These are phyloP conservation scores for Malus fusca DNA, from an alignment of 306 rosid genomes.

Conservation along the genomic window DNA sequence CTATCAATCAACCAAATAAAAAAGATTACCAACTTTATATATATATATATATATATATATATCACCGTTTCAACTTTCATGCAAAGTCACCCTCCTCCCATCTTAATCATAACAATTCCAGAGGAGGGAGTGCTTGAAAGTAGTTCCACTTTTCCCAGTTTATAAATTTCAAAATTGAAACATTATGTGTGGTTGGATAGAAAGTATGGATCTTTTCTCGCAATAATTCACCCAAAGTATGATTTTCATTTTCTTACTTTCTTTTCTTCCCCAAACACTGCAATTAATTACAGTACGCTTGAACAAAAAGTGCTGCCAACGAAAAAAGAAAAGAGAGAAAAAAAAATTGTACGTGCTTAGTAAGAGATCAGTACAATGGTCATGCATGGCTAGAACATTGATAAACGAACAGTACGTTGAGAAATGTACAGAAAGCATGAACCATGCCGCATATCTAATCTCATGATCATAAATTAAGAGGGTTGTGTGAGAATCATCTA, in stretches of 20 bases:
- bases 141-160: background rate
- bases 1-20: conserved; percentile 54
- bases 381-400: no score
- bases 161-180: conserved; percentile 20
- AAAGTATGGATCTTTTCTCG: background rate
- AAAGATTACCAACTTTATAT: conserved; percentile 39
- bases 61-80: conserved; percentile 15
- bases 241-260: no score
- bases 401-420: no score
- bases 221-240: no score
- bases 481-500: no score
- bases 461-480: no score
- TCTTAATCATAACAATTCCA: conserved; percentile 20
- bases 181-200: conserved; percentile 5
- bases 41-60: background rate
- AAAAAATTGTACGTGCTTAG: no score
- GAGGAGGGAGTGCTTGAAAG: conserved; percentile 26
- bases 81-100: conserved; percentile 14
- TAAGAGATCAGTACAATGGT: no score
- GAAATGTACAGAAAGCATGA: no score
- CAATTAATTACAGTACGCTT: background rate
- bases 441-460: no score
- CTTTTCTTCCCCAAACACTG: background rate
- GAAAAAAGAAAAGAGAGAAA: no score
- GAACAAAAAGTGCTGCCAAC: no score